Percentiles rank a stretch among this genome's conserved stretches.
Conservation (phyloP, 1,284 basidiomycete genomes). For the Athelia psychrophila region DNA sequence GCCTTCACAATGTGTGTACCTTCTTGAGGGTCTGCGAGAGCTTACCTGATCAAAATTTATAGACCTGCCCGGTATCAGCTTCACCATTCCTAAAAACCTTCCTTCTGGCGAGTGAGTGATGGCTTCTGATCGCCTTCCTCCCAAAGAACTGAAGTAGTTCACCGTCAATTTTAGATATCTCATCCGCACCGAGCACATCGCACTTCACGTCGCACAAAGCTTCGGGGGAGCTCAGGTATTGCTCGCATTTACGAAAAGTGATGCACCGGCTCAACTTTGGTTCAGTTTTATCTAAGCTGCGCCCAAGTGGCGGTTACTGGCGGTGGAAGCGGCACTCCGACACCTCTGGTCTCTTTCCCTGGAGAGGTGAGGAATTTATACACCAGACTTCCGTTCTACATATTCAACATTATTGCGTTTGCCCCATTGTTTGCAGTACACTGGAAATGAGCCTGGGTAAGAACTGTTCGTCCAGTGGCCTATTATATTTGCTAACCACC, state of each 20-base stretch:
- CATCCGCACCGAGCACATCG: background rate
- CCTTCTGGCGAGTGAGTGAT: conserved; percentile 30
- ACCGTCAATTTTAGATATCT: background rate
- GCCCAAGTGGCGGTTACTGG: conserved; percentile 31
- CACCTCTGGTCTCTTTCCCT: conserved; percentile 38
- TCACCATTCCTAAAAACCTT: conserved; percentile 22
- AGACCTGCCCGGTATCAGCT: conserved; percentile 20
- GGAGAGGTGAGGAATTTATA: conserved; percentile 19
- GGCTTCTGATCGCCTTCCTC: conserved; percentile 14
- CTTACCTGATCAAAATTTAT: background rate
- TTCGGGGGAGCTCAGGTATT: conserved; percentile 12
- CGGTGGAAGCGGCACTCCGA: conserved; percentile 37
- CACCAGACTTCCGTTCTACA: too few species aligned
- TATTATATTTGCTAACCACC: too few species aligned
- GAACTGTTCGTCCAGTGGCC: too few species aligned
- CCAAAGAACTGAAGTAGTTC: background rate
- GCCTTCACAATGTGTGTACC: conserved; percentile 13
- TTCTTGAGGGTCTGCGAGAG: background rate
- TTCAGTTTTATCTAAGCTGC: conserved; percentile 29
- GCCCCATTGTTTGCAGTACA: too few species aligned
- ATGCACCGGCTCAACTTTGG: too few species aligned
- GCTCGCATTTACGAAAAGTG: too few species aligned
- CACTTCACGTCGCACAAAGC: conserved; percentile 13
- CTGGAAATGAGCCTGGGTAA: too few species aligned
- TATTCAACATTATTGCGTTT: too few species aligned